Evolutionary conservation across 805 yeast genomes (phyloP).

Genomic region (Kluyveromyces nonfermentans): DNA sequence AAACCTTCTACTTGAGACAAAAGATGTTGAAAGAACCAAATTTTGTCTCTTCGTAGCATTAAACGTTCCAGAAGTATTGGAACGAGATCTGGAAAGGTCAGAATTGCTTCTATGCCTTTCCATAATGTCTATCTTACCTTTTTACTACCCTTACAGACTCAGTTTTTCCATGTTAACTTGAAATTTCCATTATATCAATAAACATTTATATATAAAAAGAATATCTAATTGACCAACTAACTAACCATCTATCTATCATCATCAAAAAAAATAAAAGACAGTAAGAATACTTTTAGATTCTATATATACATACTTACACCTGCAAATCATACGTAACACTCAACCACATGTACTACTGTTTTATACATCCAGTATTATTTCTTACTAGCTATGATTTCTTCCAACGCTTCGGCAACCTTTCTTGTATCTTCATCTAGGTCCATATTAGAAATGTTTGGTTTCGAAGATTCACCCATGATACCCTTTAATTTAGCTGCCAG

Average conservation of each 20-base stretch:
- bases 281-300: no score
- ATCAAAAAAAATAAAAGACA: no score
- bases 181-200: no score
- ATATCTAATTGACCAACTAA: not conserved
- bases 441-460: slow-evolving; percentile 25
- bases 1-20: slow-evolving; percentile 22
- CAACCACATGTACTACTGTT: not conserved
- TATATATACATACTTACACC: not conserved
- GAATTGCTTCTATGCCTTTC: slow-evolving; percentile 5
- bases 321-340: no score
- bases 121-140: not conserved
- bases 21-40: slow-evolving; percentile 27
- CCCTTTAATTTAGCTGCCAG: slow-evolving; percentile 61
- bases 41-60: slow-evolving; percentile 14
- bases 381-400: slow-evolving; percentile 40
- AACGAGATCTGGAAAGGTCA: slow-evolving; percentile 4
- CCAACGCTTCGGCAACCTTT: slow-evolving; percentile 46
- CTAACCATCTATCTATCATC: not conserved
- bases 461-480: slow-evolving; percentile 57
- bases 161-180: not conserved
- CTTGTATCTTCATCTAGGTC: slow-evolving; percentile 54
- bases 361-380: not conserved
- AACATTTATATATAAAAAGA: no score
- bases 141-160: not conserved
- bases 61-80: slow-evolving; percentile 4